Evolutionary conservation across 2,329 filamentous ascomycete species (phyloP).

Genomic region (Huntiella abstrusa): DNA sequence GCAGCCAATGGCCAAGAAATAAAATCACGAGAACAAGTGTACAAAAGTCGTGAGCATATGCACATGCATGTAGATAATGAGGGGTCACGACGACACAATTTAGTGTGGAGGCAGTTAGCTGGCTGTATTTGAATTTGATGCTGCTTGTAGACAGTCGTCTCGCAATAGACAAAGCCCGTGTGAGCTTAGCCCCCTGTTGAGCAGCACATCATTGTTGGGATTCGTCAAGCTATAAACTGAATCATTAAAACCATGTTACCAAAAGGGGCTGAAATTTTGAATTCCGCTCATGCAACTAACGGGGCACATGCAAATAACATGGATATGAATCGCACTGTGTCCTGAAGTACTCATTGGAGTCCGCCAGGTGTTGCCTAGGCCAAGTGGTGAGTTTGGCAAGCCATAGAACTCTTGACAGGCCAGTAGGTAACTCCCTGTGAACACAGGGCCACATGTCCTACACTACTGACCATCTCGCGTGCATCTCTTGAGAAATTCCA

Average conservation of each 20-base stretch:
- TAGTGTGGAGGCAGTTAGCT: too few relatives aligned
- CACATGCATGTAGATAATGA: too few relatives aligned
- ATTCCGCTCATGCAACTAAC: too few relatives aligned
- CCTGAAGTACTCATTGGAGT: slow-evolving; percentile 5
- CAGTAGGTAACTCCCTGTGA: neutral
- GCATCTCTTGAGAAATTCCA: neutral
- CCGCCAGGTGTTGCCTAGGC: neutral
- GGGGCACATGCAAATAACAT: neutral
- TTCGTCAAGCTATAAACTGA: too few relatives aligned
- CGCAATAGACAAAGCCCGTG: too few relatives aligned
- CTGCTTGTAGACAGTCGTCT: too few relatives aligned
- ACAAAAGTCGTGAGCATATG: neutral
- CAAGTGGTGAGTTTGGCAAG: neutral
- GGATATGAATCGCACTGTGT: slow-evolving; percentile 1
- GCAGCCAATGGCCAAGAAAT: neutral
- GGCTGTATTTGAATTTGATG: too few relatives aligned
- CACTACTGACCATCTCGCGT: neutral
- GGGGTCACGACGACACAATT: too few relatives aligned
- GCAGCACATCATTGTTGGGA: too few relatives aligned
- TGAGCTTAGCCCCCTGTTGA: too few relatives aligned
- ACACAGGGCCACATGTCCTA: neutral
- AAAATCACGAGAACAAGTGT: neutral
- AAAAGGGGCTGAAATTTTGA: too few relatives aligned
- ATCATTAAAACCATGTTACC: too few relatives aligned
- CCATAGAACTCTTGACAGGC: neutral